These are phyloP conservation scores for Botrytis fabae DNA, from an alignment of 2,329 filamentous ascomycete species.

Conservation along the genomic window DNA sequence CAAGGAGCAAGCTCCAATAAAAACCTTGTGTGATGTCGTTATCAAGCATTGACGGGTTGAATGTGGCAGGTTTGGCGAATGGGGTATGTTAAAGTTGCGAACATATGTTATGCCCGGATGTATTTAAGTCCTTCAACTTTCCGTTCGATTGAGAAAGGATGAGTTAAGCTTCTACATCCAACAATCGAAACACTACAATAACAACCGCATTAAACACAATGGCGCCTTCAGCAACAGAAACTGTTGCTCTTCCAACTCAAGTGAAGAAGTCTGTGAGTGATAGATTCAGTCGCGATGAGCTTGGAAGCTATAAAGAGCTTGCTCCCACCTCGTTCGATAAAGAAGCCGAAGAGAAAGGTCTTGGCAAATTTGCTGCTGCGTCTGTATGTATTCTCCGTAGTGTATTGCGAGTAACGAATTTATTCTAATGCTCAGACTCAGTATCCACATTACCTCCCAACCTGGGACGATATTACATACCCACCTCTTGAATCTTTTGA, in stretches of 20 bases:
- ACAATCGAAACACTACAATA: not conserved
- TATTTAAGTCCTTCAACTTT: constrained; percentile 13
- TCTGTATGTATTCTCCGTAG: constrained; percentile 30
- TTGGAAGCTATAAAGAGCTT: constrained; percentile 39
- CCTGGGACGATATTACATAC: constrained; percentile 64
- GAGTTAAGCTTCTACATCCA: not conserved
- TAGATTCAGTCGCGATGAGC: constrained; percentile 30
- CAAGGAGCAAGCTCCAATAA: constrained; percentile 11
- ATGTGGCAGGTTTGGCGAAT: constrained; percentile 8
- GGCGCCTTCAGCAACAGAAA: constrained; percentile 39
- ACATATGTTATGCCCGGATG: not conserved
- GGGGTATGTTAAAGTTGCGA: not conserved
- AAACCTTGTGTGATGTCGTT: constrained; percentile 18
- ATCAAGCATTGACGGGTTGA: constrained; percentile 16
- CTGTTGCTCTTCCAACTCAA: constrained; percentile 29
- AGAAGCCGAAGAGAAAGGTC: constrained; percentile 37
- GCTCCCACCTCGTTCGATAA: constrained; percentile 38
- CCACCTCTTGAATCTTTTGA: constrained; percentile 67
- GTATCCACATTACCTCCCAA: constrained; percentile 64
- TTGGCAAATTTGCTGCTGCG: constrained; percentile 34
- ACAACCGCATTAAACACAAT: constrained; percentile 24
- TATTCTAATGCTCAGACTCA: constrained; percentile 3
- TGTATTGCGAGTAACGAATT: not conserved
- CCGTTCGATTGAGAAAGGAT: not conserved
- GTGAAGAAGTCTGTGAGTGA: constrained; percentile 24